Evolutionary conservation across 192 early-diverging fungal genomes (phyloP).

Genomic region (Phlyctochytrium arcticum): DNA sequence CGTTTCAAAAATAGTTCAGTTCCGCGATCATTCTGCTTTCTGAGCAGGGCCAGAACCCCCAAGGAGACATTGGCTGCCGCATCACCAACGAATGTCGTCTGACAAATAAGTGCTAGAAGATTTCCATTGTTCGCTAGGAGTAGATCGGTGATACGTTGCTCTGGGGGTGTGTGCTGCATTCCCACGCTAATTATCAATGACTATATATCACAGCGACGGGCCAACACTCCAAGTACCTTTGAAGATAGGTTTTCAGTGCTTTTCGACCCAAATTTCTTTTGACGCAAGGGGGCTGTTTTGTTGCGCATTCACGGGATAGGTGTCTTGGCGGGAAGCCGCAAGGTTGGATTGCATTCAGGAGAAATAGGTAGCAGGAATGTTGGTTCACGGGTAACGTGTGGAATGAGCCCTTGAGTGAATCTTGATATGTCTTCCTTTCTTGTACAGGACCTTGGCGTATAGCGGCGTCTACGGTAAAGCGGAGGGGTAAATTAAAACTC

Average conservation of each 20-base stretch:
- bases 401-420: too few relatives aligned
- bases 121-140: conserved; percentile 31
- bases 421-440: too few relatives aligned
- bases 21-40: conserved; percentile 12
- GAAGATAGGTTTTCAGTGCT: neutral
- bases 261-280: neutral
- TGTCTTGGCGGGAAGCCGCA: too few relatives aligned
- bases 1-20: conserved; percentile 39
- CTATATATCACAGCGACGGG: too few relatives aligned
- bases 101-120: conserved; percentile 37
- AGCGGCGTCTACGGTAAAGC: too few relatives aligned
- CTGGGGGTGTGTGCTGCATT: neutral
- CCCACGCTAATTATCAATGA: too few relatives aligned
- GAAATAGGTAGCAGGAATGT: too few relatives aligned
- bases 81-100: conserved; percentile 38
- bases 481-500: too few relatives aligned
- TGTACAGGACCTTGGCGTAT: too few relatives aligned
- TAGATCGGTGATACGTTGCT: conserved; percentile 5
- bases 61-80: conserved; percentile 33
- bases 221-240: too few relatives aligned
- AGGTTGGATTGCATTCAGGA: too few relatives aligned
- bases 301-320: neutral
- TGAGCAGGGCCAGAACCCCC: conserved; percentile 34
- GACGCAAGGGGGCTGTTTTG: neutral
- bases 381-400: too few relatives aligned